Percentiles rank a stretch among this genome's conserved stretches.
These are phyloP conservation scores for Penicillium polonicum DNA, from an alignment of 2,329 filamentous ascomycete genomes.

Conservation along the genomic window DNA sequence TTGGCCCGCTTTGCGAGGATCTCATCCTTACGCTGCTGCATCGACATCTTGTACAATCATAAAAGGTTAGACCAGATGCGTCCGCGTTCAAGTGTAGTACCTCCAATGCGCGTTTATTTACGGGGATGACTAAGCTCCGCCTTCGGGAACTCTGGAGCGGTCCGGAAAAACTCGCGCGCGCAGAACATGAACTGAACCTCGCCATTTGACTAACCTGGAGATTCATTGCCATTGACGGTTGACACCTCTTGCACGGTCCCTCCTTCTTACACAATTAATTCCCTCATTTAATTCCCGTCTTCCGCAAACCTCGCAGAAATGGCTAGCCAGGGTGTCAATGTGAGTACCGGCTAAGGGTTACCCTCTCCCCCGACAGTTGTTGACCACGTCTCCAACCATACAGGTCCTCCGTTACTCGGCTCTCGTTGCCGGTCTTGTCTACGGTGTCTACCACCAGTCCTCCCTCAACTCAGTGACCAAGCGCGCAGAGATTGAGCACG, in stretches of 20 bases:
- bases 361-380: conserved; percentile 18
- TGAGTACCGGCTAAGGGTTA: conserved; percentile 39
- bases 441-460: conserved; percentile 92
- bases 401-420: conserved; percentile 97
- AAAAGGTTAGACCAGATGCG: conserved; percentile 5
- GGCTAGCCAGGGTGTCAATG: conserved; percentile 68
- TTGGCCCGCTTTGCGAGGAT: conserved; percentile 96
- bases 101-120: conserved; percentile 27
- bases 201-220: conserved; percentile 30
- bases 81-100: conserved; percentile 4
- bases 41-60: conserved; percentile 30
- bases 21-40: conserved; percentile 83
- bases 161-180: conserved; percentile 45
- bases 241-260: conserved; percentile 35
- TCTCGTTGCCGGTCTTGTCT: conserved; percentile 86
- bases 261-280: conserved; percentile 29
- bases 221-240: conserved; percentile 41
- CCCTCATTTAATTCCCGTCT: conserved; percentile 35
- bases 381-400: conserved; percentile 19
- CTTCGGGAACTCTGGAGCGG: conserved; percentile 21
- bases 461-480: conserved; percentile 71
- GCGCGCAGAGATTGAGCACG: conserved; percentile 68
- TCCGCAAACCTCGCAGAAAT: conserved; percentile 52
- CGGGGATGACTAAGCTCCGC: conserved; percentile 40
- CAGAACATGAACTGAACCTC: conserved; percentile 39